Conservation (phyloP, 1,139 yeast species). For the Candida sojae region DNA sequence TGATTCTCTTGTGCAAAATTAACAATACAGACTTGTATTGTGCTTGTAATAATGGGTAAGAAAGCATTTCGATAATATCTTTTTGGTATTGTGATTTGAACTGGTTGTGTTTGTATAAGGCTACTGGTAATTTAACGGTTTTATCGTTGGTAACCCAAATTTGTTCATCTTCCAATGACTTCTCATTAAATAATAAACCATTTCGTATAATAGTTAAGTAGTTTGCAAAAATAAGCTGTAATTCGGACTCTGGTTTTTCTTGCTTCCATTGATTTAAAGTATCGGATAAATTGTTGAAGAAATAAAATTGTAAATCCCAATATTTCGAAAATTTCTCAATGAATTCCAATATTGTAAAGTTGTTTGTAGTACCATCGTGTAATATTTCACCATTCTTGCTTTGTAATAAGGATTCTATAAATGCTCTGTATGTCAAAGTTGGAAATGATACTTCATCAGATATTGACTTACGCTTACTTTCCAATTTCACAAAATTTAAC, state of each 20-base stretch:
- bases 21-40: conserved; percentile 73
- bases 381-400: conserved; percentile 40
- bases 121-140: conserved; percentile 50
- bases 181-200: conserved; percentile 24
- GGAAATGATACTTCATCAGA: conserved; percentile 62
- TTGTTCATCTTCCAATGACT: conserved; percentile 33
- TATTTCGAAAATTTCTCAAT: conserved; percentile 42
- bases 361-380: conserved; percentile 51
- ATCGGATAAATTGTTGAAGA: conserved; percentile 39
- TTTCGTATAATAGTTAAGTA: conserved; percentile 39
- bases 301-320: conserved; percentile 71
- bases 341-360: conserved; percentile 62
- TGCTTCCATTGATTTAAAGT: conserved; percentile 24
- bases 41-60: conserved; percentile 45
- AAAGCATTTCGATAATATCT: conserved; percentile 60
- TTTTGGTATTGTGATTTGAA: conserved; percentile 72
- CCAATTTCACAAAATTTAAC: conserved; percentile 63
- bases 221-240: conserved; percentile 36
- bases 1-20: conserved; percentile 78
- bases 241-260: conserved; percentile 18
- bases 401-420: conserved; percentile 47
- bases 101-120: conserved; percentile 53
- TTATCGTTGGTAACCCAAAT: conserved; percentile 23
- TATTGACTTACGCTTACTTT: conserved; percentile 54
- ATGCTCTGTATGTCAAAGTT: conserved; percentile 47